These are phyloP conservation scores for Pythium phragmitis DNA, from an alignment of 352 stramenopile species.

Conservation along the genomic window DNA sequence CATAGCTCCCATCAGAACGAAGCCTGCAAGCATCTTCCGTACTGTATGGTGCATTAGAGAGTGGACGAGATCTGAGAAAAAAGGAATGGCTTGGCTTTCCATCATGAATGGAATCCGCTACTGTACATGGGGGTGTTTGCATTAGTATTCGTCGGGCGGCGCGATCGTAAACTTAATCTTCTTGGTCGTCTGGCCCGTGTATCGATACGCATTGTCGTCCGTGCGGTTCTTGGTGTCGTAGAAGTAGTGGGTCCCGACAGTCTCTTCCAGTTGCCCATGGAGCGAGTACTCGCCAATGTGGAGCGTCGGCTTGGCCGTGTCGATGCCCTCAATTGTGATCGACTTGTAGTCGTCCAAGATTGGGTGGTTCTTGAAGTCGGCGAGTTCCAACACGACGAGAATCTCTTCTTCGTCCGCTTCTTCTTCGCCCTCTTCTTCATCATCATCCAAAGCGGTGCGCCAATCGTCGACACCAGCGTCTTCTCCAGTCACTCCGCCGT, in stretches of 20 bases:
- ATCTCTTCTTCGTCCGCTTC: constrained; percentile 64
- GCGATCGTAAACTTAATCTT: constrained; percentile 83
- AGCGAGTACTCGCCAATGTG: constrained; percentile 72
- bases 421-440: constrained; percentile 24
- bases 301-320: constrained; percentile 59
- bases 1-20: neutral
- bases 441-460: neutral
- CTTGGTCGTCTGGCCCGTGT: constrained; percentile 67
- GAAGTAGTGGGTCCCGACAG: constrained; percentile 76
- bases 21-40: neutral
- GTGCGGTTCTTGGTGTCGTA: constrained; percentile 62
- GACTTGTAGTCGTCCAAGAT: constrained; percentile 69
- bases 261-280: constrained; percentile 69
- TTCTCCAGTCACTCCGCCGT: neutral
- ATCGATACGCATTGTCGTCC: constrained; percentile 49
- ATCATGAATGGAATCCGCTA: neutral
- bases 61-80: constrained; percentile 14
- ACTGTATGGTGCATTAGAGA: neutral
- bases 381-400: constrained; percentile 71
- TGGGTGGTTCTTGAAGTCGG: constrained; percentile 81
- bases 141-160: constrained; percentile 47
- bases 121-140: neutral
- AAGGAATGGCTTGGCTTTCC: neutral
- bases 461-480: neutral
- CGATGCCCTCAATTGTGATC: constrained; percentile 70